Evolutionary conservation across 768 basidiomycete species (phyloP), one percentile per base, ranked within the genome.

Genomic region (Psilocybe cyanescens): DNA sequence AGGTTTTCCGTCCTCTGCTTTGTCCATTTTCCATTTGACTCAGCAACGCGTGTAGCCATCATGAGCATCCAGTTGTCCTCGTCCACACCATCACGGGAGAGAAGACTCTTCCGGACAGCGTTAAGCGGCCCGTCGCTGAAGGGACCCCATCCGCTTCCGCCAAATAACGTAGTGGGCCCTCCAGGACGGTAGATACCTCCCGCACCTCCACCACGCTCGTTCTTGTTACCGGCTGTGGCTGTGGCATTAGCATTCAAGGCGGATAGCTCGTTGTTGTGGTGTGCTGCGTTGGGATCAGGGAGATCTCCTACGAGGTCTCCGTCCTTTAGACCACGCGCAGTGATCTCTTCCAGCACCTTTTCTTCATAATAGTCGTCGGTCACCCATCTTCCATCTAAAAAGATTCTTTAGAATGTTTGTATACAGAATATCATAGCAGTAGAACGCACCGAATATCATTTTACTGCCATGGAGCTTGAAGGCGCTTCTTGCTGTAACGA

Each of bases 361-460:
- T 90, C 91, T 74, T 99, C 97, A 75, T 94, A 94, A 73, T 99
- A 99, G 76, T 99, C 97, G 70, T 99, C 97, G 6, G 86, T 84
- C 1, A 99, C 89, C 91, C 95, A 97, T 70, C 85, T 81, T 0
- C 97, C 97, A 58, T 95, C 96, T 97, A 58, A 9, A 59, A 39
- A 46, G 8, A 35, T 48, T n/a, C 19, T n/a, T 30, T 14, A 24
- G 39, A 14, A 55, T 28, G 17, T 9, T 19, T 28, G 17, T 17
- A 45, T 14, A 19, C 17, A 14, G 16, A 45, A 17, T 45, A 14
- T n/a, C 28, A 29, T 8, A 46, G 16, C 24, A 37, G 19, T 16
- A 33, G 14, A 5, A 78, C 88, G 60, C 57, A 95, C 96, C 89
- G 59, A 90, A 76, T 55, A 99, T 81, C 82, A 91, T 92, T 73